Evolutionary conservation across 2,329 filamentous ascomycete species (phyloP).

Genomic region (Dothidotthia symphoricarpi): DNA sequence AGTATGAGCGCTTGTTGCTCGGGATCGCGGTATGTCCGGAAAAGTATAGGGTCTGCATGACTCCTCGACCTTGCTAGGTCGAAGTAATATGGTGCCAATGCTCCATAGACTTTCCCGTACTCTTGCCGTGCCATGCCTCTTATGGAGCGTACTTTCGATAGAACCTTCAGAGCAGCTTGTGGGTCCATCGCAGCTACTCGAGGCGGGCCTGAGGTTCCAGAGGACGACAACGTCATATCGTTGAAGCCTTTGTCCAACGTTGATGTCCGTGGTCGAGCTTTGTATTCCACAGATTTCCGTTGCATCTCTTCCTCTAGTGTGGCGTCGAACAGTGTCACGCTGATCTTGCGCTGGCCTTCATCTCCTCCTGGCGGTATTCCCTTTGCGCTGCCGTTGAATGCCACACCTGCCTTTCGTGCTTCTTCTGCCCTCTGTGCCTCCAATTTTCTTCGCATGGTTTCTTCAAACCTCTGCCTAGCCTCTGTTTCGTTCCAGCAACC

Average conservation of each 20-base stretch:
- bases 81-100: constrained; percentile 82
- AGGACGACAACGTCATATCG: constrained; percentile 59
- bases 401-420: constrained; percentile 35
- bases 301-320: constrained; percentile 63
- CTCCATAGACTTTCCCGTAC: constrained; percentile 87
- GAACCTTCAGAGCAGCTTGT: constrained; percentile 64
- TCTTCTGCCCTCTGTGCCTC: constrained; percentile 56
- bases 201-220: constrained; percentile 33
- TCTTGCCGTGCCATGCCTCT: constrained; percentile 83
- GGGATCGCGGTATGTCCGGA: constrained; percentile 81
- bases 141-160: constrained; percentile 72
- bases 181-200: constrained; percentile 50
- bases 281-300: constrained; percentile 41
- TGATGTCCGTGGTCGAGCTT: constrained; percentile 22
- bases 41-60: constrained; percentile 78
- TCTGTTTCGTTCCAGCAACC: constrained; percentile 89
- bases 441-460: constrained; percentile 57
- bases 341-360: constrained; percentile 37
- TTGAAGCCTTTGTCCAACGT: constrained; percentile 72
- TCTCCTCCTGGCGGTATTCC: constrained; percentile 38
- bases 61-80: constrained; percentile 71
- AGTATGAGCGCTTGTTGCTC: constrained; percentile 90
- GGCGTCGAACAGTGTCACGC: constrained; percentile 72
- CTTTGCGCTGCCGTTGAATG: constrained; percentile 35
- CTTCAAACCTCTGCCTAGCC: constrained; percentile 76